Evolutionary conservation across 495 filamentous ascomycete genomes (phyloP).

Genomic region (Daldinia vernicosa): DNA sequence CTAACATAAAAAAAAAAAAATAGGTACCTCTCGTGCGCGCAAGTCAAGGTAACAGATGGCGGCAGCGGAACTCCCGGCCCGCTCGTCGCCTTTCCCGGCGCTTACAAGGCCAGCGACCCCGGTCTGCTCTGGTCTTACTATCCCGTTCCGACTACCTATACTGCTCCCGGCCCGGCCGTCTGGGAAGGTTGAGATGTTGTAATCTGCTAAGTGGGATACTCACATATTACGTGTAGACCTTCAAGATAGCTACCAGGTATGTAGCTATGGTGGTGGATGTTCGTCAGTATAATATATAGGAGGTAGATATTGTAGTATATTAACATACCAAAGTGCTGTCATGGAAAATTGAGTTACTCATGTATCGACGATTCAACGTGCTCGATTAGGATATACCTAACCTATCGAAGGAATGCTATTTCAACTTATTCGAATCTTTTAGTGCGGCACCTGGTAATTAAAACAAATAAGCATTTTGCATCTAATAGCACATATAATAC

Average conservation of each 20-base stretch:
- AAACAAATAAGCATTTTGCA: background rate
- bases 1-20: too few species aligned
- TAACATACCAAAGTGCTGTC: background rate
- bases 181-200: slow-evolving; percentile 37
- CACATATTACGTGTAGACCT: background rate
- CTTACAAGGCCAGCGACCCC: slow-evolving; percentile 48
- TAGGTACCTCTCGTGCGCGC: slow-evolving; percentile 50
- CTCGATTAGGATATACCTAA: too few species aligned
- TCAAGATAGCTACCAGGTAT: background rate
- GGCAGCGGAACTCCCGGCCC: slow-evolving; percentile 47
- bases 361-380: too few species aligned
- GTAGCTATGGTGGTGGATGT: background rate
- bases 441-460: background rate
- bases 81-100: slow-evolving; percentile 49
- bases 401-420: too few species aligned
- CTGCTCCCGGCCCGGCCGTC: slow-evolving; percentile 53
- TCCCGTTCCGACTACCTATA: slow-evolving; percentile 49
- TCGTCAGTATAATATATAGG: too few species aligned
- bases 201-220: background rate
- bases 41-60: slow-evolving; percentile 51
- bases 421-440: too few species aligned
- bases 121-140: slow-evolving; percentile 48
- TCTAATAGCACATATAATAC: background rate
- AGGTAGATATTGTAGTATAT: background rate
- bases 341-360: too few species aligned